Evolutionary conservation across 1,284 basidiomycete species (phyloP), one percentile per base, ranked within the genome.

Genomic region (Exobasidium rhododendri): DNA sequence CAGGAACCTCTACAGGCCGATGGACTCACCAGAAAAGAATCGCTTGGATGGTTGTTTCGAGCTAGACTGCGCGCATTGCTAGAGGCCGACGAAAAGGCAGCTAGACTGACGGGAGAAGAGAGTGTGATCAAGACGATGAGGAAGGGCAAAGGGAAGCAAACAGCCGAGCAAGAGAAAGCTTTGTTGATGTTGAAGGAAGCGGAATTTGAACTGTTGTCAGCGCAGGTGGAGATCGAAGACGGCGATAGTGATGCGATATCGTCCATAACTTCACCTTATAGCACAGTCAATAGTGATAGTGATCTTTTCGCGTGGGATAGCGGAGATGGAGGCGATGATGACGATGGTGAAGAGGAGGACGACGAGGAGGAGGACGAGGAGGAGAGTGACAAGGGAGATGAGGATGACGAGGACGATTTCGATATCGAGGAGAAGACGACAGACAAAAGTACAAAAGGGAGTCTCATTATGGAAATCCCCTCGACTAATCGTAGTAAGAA

Each of bases 71-170:
- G 68, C 3, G 54, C 63, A 43, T 61, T 73, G 56, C 67, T 54
- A 5, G 65, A 67, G 29, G 70, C 68, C 24, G 69, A 74, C 51
- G 73, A 74, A 29, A 55, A 44, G 5, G 72, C 70, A 20, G 72
- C 72, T n/a, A 59, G 58, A 1, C 62, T 58, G 14, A 58, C 67
- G 2, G 74, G 71, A 14, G 72, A 73, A 56, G 69, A 62, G 4
- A 56, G 53, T 7, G 57, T 62, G 22, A 46, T 29, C 20, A 63
- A 59, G 29, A 62, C 64, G n/a, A 57, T 63, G 51, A 53, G 74
- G 47, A 75, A 75, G 55, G 74, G 74, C 44, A 75, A 75, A 56
- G 73, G 63, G 1, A 69, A 68, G 35, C 65, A 69, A 59, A 75
- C 71, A 1, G 45, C 57, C 3, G 69, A 61, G 6, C 67, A 69